Conservation (phyloP, 179 eudicot genomes). For the Pouteria campechiana region DNA sequence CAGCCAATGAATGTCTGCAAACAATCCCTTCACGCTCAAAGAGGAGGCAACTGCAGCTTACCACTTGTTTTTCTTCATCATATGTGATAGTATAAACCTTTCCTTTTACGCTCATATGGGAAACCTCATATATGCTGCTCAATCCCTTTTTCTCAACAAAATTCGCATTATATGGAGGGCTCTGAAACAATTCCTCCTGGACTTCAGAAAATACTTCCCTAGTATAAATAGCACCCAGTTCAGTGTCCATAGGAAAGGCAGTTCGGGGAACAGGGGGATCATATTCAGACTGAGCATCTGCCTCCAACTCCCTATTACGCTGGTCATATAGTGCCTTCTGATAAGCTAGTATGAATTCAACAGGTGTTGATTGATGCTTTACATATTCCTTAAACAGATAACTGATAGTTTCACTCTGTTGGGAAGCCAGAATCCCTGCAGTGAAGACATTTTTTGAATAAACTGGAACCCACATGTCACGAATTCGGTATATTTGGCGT, state of each 20-base stretch:
- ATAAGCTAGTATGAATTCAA: constrained; percentile 12
- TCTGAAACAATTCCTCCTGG: too few species aligned
- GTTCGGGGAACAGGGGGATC: constrained; percentile 24
- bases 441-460: constrained; percentile 18
- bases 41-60: constrained; percentile 20
- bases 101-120: constrained; percentile 16
- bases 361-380: constrained; percentile 6
- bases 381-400: constrained; percentile 24
- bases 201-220: constrained; percentile 23
- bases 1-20: constrained; percentile 35
- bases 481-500: constrained; percentile 20
- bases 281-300: constrained; percentile 21
- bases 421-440: constrained; percentile 24
- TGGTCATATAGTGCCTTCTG: constrained; percentile 9
- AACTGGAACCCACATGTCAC: constrained; percentile 34
- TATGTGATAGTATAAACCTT: constrained; percentile 6
- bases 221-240: constrained; percentile 18
- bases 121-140: constrained; percentile 26
- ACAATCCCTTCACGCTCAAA: constrained; percentile 27
- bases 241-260: constrained; percentile 26
- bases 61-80: constrained; percentile 14
- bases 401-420: constrained; percentile 23
- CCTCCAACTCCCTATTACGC: constrained; percentile 6
- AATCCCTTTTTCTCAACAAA: too few species aligned
- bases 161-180: too few species aligned